Percentiles rank a stretch among this genome's conserved stretches.
These are phyloP conservation scores for Ogataea saltuana DNA, from an alignment of 805 yeast species.

Conservation along the genomic window DNA sequence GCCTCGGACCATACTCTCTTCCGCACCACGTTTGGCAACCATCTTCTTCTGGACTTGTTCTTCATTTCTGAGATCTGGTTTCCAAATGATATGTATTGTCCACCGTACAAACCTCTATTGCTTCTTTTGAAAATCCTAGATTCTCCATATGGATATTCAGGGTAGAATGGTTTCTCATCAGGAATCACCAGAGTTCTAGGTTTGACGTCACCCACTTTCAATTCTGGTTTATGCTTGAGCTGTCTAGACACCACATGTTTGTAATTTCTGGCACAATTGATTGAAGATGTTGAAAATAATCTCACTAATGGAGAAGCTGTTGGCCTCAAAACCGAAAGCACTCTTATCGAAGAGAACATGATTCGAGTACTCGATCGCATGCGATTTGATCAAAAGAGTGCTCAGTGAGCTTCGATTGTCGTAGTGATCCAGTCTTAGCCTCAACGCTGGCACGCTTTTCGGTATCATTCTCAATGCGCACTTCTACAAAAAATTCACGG, in stretches of 20 bases:
- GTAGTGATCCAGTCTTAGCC: too few species aligned
- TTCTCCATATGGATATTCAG: constrained; percentile 79
- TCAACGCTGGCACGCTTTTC: too few species aligned
- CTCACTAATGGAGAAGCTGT: constrained; percentile 9
- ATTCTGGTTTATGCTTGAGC: constrained; percentile 43
- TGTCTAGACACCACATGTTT: constrained; percentile 50
- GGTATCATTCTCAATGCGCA: too few species aligned
- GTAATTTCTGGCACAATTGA: constrained; percentile 31
- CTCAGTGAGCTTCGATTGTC: too few species aligned
- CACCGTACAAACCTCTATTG: constrained; percentile 89
- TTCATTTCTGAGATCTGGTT: constrained; percentile 73
- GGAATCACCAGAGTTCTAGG: constrained; percentile 47
- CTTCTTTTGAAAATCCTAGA: constrained; percentile 77
- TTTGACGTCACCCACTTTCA: constrained; percentile 54
- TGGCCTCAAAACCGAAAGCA: not conserved
- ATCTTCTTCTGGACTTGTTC: constrained; percentile 70
- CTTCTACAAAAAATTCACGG: not conserved
- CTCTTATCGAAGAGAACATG: not conserved
- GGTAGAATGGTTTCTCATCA: constrained; percentile 44
- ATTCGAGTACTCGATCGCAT: not conserved
- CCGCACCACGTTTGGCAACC: constrained; percentile 78
- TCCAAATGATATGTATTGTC: constrained; percentile 75
- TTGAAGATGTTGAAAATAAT: constrained; percentile 27
- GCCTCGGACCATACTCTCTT: constrained; percentile 85
- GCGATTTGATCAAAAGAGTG: not conserved